phyloP scores from a whole-genome alignment of 2,329 filamentous ascomycete genomes.

The Diplodia mutila region DNA sequence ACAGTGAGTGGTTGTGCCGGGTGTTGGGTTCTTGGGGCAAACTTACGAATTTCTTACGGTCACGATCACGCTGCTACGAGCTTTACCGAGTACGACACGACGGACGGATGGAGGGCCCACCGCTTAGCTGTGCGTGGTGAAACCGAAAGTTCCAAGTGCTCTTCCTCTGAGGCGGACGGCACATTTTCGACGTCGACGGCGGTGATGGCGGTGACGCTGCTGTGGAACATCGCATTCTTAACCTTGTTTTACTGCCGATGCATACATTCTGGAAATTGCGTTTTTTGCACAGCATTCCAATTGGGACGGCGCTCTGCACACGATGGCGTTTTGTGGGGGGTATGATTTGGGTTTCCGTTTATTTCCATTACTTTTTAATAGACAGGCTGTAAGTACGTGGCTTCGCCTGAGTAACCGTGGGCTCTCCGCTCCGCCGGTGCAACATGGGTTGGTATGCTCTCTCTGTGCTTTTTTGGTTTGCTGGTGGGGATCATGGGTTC shows the following conservation, averaged over 20 bases:
- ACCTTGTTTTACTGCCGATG: conserved; percentile 9
- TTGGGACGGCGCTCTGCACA: conserved; percentile 23
- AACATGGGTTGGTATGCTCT: conserved; percentile 15
- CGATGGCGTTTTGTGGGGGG: conserved; percentile 22
- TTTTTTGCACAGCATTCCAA: conserved; percentile 23
- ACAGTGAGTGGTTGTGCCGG: conserved; percentile 2
- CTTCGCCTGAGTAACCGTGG: conserved; percentile 16
- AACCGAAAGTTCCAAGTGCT: conserved; percentile 1
- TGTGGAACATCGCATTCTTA: conserved; percentile 23
- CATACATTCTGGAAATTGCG: conserved; percentile 25
- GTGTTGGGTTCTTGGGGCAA: conserved; percentile 22
- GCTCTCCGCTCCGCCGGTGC: conserved; percentile 10
- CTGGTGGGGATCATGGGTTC: conserved; percentile 4
- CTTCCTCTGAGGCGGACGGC: conserved; percentile 4
- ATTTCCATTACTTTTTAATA: conserved; percentile 23
- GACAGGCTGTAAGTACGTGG: conserved; percentile 24
- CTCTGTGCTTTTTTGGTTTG: conserved; percentile 9
- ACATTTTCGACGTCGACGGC: conserved; percentile 1
- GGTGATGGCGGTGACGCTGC: conserved; percentile 13
- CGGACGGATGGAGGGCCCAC: conserved; percentile 35
- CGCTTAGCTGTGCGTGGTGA: conserved; percentile 16
- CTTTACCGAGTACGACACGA: conserved; percentile 36
- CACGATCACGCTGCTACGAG: conserved; percentile 42
- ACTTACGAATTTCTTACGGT: conserved; percentile 42
- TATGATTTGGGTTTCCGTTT: neutral